phyloP scores from a whole-genome alignment of 306 rosid genomes.

The Quercus robur region DNA sequence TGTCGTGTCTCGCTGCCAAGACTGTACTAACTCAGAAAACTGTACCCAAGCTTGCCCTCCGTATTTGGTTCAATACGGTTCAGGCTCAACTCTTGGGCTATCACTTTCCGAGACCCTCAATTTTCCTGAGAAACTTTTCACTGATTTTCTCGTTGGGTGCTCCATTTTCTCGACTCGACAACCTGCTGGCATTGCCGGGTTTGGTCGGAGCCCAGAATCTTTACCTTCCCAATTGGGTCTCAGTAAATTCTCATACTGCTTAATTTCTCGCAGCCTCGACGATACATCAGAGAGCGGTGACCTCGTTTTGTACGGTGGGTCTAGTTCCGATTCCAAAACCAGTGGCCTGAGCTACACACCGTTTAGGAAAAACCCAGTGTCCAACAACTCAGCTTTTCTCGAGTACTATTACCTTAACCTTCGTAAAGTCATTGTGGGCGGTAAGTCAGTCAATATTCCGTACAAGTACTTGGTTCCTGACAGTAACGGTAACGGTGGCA shows the following conservation, averaged over 20 bases:
- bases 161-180: constrained; percentile 65
- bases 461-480: constrained; percentile 40
- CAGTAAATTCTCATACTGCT: constrained; percentile 70
- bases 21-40: constrained; percentile 29
- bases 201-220: constrained; percentile 77
- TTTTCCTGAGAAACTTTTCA: constrained; percentile 34
- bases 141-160: constrained; percentile 68
- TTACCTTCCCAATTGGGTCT: constrained; percentile 75
- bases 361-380: constrained; percentile 47
- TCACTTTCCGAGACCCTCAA: constrained; percentile 58
- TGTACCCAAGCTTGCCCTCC: constrained; percentile 59
- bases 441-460: constrained; percentile 50
- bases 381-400: constrained; percentile 29
- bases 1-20: constrained; percentile 44
- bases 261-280: constrained; percentile 65
- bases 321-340: constrained; percentile 31
- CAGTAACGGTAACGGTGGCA: constrained; percentile 64
- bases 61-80: constrained; percentile 64
- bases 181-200: constrained; percentile 89
- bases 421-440: constrained; percentile 57
- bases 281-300: constrained; percentile 57
- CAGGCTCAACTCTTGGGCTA: constrained; percentile 64
- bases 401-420: constrained; percentile 67
- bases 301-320: constrained; percentile 44
- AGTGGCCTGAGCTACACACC: constrained; percentile 56